A percentile compares a stretch with the other conserved stretches of the same genome.
Conservation (phyloP, 805 yeast genomes). For the Barnettozyma botsteinii region DNA sequence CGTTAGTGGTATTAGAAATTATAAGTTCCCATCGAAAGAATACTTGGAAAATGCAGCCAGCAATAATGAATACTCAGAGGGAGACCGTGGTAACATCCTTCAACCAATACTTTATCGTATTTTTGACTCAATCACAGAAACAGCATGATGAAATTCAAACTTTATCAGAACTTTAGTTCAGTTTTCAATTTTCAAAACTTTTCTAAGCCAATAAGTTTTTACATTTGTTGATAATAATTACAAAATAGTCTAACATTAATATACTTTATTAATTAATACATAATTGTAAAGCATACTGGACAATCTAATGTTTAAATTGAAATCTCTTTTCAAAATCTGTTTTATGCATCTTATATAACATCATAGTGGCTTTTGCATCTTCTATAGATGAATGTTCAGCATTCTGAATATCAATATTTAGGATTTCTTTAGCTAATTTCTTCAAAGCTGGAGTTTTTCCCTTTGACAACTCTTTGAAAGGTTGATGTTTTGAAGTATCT, state of each 20-base stretch:
- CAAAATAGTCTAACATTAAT: no score
- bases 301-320: no score
- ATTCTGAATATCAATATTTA: constrained; percentile 58
- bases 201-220: no score
- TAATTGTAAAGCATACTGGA: no score
- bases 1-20: constrained; percentile 10
- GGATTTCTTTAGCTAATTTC: constrained; percentile 50
- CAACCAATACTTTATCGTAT: constrained; percentile 3
- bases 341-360: constrained; percentile 59
- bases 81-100: constrained; percentile 2
- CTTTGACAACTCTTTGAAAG: constrained; percentile 51
- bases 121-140: no score
- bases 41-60: not conserved
- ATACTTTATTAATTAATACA: no score
- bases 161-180: no score
- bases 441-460: constrained; percentile 75
- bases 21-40: constrained; percentile 6
- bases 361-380: constrained; percentile 87
- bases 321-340: constrained; percentile 49
- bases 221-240: no score
- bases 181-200: no score
- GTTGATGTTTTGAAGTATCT: constrained; percentile 65
- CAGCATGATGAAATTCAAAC: no score
- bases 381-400: constrained; percentile 84
- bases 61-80: not conserved